phyloP scores from a whole-genome alignment of 495 filamentous ascomycete species.

The Margaritispora aquatica region DNA sequence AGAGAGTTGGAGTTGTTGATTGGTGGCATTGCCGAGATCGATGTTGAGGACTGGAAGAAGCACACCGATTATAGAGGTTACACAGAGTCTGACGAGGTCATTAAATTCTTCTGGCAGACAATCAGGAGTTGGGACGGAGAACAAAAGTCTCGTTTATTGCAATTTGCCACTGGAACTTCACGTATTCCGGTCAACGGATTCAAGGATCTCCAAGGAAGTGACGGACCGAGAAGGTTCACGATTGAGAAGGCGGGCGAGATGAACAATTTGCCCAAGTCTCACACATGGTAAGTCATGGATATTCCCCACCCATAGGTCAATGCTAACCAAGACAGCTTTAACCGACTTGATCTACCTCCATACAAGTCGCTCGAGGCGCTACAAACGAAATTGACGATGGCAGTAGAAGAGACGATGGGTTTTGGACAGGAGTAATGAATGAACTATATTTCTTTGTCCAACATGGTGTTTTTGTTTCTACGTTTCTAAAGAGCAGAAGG shows the following conservation, averaged over 20 bases:
- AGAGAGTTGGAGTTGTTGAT: conserved; percentile 94
- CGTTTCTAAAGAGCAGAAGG: conserved; percentile 4
- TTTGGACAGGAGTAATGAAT: conserved; percentile 86
- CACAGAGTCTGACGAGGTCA: conserved; percentile 93
- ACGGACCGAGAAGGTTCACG: conserved; percentile 91
- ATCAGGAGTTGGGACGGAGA: conserved; percentile 95
- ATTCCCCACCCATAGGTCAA: conserved; percentile 8
- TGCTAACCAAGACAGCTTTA: conserved; percentile 64
- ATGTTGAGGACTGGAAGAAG: conserved; percentile 99
- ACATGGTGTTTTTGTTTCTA: conserved; percentile 18
- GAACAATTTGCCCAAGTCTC: conserved; percentile 85
- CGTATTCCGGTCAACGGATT: conserved; percentile 99
- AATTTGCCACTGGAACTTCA: conserved; percentile 96
- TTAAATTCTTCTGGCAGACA: conserved; percentile 98
- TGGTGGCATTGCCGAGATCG: conserved; percentile 98
- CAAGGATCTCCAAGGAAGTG: conserved; percentile 97
- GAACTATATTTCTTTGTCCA: conserved; percentile 5
- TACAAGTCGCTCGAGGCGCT: conserved; percentile 85
- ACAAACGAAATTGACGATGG: conserved; percentile 84
- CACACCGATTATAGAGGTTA: conserved; percentile 99
- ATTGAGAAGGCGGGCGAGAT: conserved; percentile 96
- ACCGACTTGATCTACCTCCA: conserved; percentile 90
- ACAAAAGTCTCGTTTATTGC: conserved; percentile 91
- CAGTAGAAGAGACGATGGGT: conserved; percentile 97
- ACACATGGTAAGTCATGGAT: conserved; percentile 76